Evolutionary conservation across 805 yeast genomes (phyloP).

Genomic region (Torulaspora indica): DNA sequence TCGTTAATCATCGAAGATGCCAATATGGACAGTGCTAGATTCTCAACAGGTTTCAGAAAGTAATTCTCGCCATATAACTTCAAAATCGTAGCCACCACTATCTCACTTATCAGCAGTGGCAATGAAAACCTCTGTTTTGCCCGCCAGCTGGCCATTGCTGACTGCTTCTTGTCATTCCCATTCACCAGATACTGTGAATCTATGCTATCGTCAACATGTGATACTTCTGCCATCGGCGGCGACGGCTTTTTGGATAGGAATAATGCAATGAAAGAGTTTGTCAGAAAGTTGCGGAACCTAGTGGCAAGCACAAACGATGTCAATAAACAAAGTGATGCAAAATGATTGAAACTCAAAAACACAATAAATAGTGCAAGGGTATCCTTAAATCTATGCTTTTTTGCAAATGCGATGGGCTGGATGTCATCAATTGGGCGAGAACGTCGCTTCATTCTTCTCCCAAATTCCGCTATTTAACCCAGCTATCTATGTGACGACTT

Average conservation of each 20-base stretch:
- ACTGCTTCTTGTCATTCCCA: not conserved
- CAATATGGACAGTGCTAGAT: slow-evolving; percentile 28
- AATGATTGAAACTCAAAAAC: slow-evolving; percentile 33
- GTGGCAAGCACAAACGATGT: slow-evolving; percentile 28
- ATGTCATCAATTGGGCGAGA: slow-evolving; percentile 10
- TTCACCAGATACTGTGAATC: not conserved
- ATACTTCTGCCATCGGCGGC: slow-evolving; percentile 19
- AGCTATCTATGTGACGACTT: not conserved
- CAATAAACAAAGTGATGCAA: slow-evolving; percentile 25
- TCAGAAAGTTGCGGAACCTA: slow-evolving; percentile 26
- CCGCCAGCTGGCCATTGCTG: not conserved
- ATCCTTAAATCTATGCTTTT: slow-evolving; percentile 31
- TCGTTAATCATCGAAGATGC: slow-evolving; percentile 36
- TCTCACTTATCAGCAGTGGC: slow-evolving; percentile 14
- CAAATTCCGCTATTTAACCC: not conserved
- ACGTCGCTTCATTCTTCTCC: slow-evolving; percentile 7
- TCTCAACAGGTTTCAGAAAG: slow-evolving; percentile 27
- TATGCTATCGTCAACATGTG: slow-evolving; percentile 11
- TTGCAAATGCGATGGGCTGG: slow-evolving; percentile 22
- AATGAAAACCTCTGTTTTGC: slow-evolving; percentile 3
- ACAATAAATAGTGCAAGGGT: slow-evolving; percentile 32
- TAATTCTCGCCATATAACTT: slow-evolving; percentile 21
- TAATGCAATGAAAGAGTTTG: slow-evolving; percentile 28
- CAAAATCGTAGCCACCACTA: slow-evolving; percentile 21
- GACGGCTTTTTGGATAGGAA: slow-evolving; percentile 30